Evolutionary conservation across 2,329 filamentous ascomycete genomes (phyloP), one percentile per base, ranked within the genome.

Genomic region (Chaetomiaceae sp.): DNA sequence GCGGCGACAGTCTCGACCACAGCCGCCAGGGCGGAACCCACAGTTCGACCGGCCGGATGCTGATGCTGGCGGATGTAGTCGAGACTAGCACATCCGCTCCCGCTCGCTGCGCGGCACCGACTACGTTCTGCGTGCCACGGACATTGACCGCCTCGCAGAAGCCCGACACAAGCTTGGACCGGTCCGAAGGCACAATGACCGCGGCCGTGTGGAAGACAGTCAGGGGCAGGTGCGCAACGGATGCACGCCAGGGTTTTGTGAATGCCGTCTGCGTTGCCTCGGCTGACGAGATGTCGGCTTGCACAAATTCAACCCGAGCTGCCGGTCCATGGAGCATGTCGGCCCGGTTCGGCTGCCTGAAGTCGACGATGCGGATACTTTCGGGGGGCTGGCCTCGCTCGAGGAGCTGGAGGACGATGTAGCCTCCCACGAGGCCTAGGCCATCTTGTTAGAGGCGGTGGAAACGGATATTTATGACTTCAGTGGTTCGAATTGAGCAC

Each of bases 181-280:
- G 72, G 54, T 82, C 78, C 8, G 70, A 72, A 0, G 76, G 72
- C 8, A 77, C 69, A 51, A 82, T 82, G 7, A 75, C 71, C 1
- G 78, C 79, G 2, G 78, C 79, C 0, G 75, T 80, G 67, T 82
- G 79, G 61, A 79, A 80, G 14, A 82, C 78, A 1, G 78, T 81
- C 25, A 82, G 66, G 1, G 79, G 78, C 1, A 77, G 67, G 3
- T 63, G 42, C 2, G 72, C 65, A 5, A 72, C 66, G 1, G 64
- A 60, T 0, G 64, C 40, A 2, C 69, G 64, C 79, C 80, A 82
- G 3, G 73, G 67, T 14, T 67, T 65, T 1, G 65, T 57, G 48
- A 82, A 81, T 2, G 77, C 77, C 0, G 63, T 66, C 4, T 62
- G 46, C 0, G 76, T 75, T 1, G 71, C 71, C 3, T 64, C 58